Percentiles rank a stretch among this genome's conserved stretches.
Evolutionary conservation across 163 green algal genomes (phyloP).

Genomic region (Scenedesmus sp.): DNA sequence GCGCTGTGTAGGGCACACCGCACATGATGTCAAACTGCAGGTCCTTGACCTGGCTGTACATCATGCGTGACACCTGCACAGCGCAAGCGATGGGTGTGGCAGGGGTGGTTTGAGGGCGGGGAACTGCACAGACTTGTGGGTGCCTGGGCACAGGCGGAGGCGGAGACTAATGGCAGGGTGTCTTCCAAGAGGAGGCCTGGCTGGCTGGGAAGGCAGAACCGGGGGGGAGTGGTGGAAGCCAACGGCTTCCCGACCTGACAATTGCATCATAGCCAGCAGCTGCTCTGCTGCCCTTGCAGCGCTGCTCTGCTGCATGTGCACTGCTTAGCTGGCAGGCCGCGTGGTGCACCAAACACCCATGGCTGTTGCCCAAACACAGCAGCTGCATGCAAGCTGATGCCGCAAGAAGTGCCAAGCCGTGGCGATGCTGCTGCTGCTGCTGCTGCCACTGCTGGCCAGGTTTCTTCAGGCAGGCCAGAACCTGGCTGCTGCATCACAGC

Average conservation of each 20-base stretch:
- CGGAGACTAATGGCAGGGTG: neutral
- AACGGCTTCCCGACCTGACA: neutral
- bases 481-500: neutral
- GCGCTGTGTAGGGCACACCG: slow-evolving; percentile 99
- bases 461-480: neutral
- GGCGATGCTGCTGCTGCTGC: slow-evolving; percentile 26
- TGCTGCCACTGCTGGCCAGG: neutral
- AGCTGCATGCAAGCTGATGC: neutral
- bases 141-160: neutral
- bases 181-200: neutral
- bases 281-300: neutral
- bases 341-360: neutral
- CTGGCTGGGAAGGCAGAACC: neutral
- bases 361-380: neutral
- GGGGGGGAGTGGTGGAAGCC: too few relatives aligned
- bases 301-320: neutral
- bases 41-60: slow-evolving; percentile 71
- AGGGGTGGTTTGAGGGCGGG: neutral
- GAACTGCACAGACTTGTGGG: neutral
- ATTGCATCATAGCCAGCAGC: neutral
- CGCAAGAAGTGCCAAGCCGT: neutral
- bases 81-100: too few relatives aligned
- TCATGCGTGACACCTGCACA: slow-evolving; percentile 86
- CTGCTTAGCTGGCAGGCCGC: neutral
- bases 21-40: slow-evolving; percentile 97